These are phyloP conservation scores for Zygotorulaspora florentina DNA, from an alignment of 805 yeast species.

Conservation along the genomic window DNA sequence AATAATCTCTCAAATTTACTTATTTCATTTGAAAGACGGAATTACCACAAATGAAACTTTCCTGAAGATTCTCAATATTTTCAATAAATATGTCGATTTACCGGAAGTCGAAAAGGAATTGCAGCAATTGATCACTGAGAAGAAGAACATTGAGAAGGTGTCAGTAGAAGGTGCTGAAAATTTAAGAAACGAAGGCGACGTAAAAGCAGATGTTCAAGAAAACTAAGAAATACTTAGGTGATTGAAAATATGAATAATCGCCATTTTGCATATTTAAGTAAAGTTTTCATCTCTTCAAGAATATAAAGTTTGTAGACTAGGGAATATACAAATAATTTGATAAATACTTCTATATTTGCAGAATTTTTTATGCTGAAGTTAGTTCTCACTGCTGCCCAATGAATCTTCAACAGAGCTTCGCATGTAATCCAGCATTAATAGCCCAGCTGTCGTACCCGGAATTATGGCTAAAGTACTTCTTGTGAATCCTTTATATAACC, in stretches of 20 bases:
- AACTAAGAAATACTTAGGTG: no score
- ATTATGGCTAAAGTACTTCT: constrained; percentile 68
- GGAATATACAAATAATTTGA: no score
- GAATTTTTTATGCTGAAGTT: no score
- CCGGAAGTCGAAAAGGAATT: constrained; percentile 37
- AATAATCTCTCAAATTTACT: constrained; percentile 60
- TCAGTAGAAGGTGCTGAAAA: neutral
- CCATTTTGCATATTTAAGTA: no score
- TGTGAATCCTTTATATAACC: constrained; percentile 76
- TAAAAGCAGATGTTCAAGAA: no score
- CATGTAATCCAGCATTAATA: constrained; percentile 79
- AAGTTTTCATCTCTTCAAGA: no score
- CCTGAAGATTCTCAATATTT: constrained; percentile 37
- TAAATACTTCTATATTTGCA: no score
- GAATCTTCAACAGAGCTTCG: constrained; percentile 41
- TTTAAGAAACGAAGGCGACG: no score
- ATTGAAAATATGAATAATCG: no score
- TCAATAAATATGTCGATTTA: constrained; percentile 39
- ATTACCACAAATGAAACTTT: constrained; percentile 38
- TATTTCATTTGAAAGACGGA: constrained; percentile 42
- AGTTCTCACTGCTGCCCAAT: neutral
- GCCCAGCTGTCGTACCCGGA: constrained; percentile 86
- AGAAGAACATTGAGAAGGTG: constrained; percentile 32
- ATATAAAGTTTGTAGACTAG: no score
- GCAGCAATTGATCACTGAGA: constrained; percentile 37